Evolutionary conservation across 345 rosid species (phyloP), one percentile per base, ranked within the genome.

Genomic region (Aethionema arabicum): DNA sequence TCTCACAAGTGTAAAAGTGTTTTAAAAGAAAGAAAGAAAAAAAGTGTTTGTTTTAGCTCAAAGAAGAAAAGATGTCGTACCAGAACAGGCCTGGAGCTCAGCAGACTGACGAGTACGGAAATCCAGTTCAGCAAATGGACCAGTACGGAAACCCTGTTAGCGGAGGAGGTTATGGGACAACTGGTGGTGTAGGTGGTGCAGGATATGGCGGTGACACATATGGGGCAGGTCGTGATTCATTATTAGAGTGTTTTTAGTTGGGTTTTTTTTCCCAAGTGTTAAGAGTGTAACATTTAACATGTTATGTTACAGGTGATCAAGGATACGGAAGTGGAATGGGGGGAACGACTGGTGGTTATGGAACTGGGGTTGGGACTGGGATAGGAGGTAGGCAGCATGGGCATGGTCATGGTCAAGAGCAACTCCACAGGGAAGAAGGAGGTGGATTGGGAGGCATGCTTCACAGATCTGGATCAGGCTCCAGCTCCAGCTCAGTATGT

Each of bases 381-480:
- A 29, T 40, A 2, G 74, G 59, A 37, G 36, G 50, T 11, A 35
- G 76, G 49, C 76, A 52, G 48, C 72, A 43, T 0, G 74, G 72
- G 5, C 71, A 52, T 32, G 70, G 49, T 44, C 72, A 43, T 0
- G 74, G 72, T 5, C 71, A 52, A 32, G 70, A 59, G 12, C 72
- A 61, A 35, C 69, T 63, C 35, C 67, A 55, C 2, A 65, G 55
- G 59, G 59, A 59, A 44, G 54, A 56, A 6, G 70, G 68, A n/a
- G 70, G 65, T 5, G 74, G 73, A 21, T 14, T 67, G 33, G 49
- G 70, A 13, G 79, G 76, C 41, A 61, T 69, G 66, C 82, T 83
- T 42, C 86, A 69, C 49, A 85, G 89, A 14, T 76, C 82, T 8
- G 80, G 77, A 32, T 77, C 85, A 43, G 79, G 89, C 42, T 74